Conservation (phyloP, 2,329 filamentous ascomycete genomes). For the Xylaria sp. region DNA sequence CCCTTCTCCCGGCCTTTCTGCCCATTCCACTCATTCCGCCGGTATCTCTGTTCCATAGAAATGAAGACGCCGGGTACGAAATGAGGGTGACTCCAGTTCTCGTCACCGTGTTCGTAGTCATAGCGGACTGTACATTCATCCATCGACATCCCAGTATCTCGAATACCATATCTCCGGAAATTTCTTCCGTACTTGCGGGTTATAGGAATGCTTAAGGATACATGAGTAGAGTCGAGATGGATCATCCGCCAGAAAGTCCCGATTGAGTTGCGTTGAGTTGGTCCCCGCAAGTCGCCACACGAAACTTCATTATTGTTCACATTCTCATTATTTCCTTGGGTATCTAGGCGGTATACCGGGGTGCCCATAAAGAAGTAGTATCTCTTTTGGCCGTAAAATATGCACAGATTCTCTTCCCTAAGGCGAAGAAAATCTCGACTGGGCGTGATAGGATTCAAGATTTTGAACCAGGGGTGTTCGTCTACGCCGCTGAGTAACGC, state of each 20-base stretch:
- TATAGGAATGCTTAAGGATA: not conserved
- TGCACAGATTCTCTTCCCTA: not conserved
- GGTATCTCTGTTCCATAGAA: conserved; percentile 13
- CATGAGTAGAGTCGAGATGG: conserved; percentile 9
- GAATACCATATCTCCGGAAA: not conserved
- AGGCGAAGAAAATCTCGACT: not conserved
- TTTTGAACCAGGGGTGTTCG: not conserved
- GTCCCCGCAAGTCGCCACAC: not conserved
- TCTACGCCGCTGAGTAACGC: conserved; percentile 7
- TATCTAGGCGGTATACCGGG: not conserved
- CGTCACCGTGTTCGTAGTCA: not conserved
- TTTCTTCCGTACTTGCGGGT: not conserved
- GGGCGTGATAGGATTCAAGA: not conserved
- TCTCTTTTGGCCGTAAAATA: not conserved
- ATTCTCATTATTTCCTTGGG: not conserved
- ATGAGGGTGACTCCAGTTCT: conserved; percentile 8
- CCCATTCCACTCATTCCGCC: not conserved
- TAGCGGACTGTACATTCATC: conserved; percentile 6
- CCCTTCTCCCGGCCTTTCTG: not conserved
- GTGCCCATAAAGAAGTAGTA: not conserved
- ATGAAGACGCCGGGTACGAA: conserved; percentile 24
- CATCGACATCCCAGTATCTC: not conserved
- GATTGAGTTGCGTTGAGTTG: not conserved
- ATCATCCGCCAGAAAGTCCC: conserved; percentile 9
- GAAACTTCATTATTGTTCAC: not conserved